These are phyloP conservation scores for Leersia perrieri DNA, from an alignment of 176 grass and related monocot genomes.

Conservation along the genomic window DNA sequence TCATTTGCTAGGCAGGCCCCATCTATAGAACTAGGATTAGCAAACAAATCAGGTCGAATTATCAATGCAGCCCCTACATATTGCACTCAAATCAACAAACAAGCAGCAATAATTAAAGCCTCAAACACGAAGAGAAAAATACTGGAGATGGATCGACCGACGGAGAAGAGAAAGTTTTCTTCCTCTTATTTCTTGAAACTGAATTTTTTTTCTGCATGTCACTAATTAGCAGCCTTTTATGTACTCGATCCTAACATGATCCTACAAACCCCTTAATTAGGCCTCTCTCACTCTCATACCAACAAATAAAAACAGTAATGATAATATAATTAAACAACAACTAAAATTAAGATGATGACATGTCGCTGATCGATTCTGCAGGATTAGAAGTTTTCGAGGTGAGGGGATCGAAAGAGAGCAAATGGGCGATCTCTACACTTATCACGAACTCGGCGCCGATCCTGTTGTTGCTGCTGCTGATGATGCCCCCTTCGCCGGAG, in stretches of 20 bases:
- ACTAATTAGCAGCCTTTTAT: conserved; percentile 21
- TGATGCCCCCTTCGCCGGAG: background rate
- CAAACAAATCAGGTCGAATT: background rate
- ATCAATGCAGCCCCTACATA: conserved; percentile 28
- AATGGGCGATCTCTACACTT: conserved; percentile 58
- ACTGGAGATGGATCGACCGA: background rate
- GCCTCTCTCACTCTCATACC: conserved; percentile 27
- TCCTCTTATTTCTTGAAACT: conserved; percentile 24
- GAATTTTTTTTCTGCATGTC: conserved; percentile 24
- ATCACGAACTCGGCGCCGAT: conserved; percentile 51
- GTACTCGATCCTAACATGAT: conserved; percentile 32
- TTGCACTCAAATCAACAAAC: conserved; percentile 35
- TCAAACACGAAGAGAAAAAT: background rate
- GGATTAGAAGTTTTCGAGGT: conserved; percentile 49
- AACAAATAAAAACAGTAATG: conserved; percentile 37
- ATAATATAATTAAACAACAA: conserved; percentile 19
- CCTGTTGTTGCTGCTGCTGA: conserved; percentile 26
- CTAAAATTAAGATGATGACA: conserved; percentile 16
- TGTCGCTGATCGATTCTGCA: background rate
- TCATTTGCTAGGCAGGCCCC: conserved; percentile 32
- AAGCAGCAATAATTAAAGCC: background rate
- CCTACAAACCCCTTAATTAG: conserved; percentile 39
- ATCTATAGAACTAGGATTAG: conserved; percentile 4
- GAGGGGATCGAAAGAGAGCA: conserved; percentile 38
- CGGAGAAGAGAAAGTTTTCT: conserved; percentile 16